These are phyloP conservation scores for Meyerozyma smithsonii DNA, from an alignment of 1,139 yeast genomes.

Conservation along the genomic window DNA sequence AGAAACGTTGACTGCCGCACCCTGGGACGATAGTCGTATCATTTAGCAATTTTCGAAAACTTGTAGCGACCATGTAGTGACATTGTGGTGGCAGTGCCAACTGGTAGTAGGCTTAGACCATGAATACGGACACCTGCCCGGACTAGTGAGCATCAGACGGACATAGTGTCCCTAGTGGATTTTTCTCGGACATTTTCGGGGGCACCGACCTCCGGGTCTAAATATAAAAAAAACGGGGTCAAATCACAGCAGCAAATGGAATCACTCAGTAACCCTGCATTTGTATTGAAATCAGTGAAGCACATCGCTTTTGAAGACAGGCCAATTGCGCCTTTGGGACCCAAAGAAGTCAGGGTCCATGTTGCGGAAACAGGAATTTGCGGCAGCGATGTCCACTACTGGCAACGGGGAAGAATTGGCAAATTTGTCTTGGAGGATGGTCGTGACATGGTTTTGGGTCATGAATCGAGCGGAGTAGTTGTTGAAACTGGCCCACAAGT, in stretches of 20 bases:
- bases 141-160: no score
- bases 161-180: background rate
- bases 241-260: background rate
- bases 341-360: constrained; percentile 3
- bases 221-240: constrained; percentile 1
- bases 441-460: constrained; percentile 6
- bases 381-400: constrained; percentile 7
- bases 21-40: no score
- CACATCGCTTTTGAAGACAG: constrained; percentile 2
- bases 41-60: no score
- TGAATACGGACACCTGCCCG: no score
- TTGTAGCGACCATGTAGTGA: no score
- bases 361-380: constrained; percentile 7
- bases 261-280: constrained; percentile 1
- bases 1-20: constrained; percentile 74
- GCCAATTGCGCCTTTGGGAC: background rate
- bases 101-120: no score
- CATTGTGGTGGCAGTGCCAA: no score
- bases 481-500: constrained; percentile 5
- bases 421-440: constrained; percentile 4
- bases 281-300: constrained; percentile 2
- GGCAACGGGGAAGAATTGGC: constrained; percentile 6
- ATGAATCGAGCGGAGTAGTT: constrained; percentile 6
- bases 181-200: background rate
- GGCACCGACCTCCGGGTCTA: background rate